These are phyloP conservation scores for Filobasidium floriforme DNA, from an alignment of 768 basidiomycete genomes.

Conservation along the genomic window DNA sequence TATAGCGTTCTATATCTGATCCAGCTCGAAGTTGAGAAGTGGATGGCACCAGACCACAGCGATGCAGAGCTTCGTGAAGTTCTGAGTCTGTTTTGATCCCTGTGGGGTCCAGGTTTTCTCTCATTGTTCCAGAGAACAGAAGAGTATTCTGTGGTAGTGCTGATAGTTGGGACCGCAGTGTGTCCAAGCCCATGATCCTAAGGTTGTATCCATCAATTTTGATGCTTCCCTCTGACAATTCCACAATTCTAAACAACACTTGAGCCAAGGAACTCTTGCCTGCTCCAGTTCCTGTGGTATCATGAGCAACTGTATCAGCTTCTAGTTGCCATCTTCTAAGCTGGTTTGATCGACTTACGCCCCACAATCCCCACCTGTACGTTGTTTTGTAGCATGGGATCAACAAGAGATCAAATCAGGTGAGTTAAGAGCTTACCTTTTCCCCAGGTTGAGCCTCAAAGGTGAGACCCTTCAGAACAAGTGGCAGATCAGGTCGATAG, in stretches of 20 bases:
- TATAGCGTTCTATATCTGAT: constrained; percentile 46
- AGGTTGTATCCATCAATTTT: constrained; percentile 48
- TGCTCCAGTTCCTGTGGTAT: constrained; percentile 56
- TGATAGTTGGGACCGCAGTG: constrained; percentile 53
- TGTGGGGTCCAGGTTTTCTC: constrained; percentile 56
- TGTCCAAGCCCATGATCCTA: constrained; percentile 53
- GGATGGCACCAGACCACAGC: constrained; percentile 51
- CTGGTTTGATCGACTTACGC: constrained; percentile 27
- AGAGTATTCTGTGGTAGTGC: constrained; percentile 63
- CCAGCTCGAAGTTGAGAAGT: neutral
- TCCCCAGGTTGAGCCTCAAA: constrained; percentile 65
- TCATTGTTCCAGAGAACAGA: constrained; percentile 47
- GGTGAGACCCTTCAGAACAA: constrained; percentile 68
- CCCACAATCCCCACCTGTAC: constrained; percentile 60
- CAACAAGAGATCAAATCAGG: neutral
- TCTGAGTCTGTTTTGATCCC: constrained; percentile 55
- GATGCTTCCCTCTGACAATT: constrained; percentile 56
- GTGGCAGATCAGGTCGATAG: constrained; percentile 72
- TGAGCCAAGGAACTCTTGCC: constrained; percentile 43
- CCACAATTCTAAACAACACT: constrained; percentile 59
- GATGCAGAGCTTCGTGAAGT: constrained; percentile 56
- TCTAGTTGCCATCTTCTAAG: neutral
- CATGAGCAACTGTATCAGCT: neutral
- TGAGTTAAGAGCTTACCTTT: constrained; percentile 53
- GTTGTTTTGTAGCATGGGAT: neutral